Conservation (phyloP, 306 rosid genomes). For the Sechiopsis laciniata region DNA sequence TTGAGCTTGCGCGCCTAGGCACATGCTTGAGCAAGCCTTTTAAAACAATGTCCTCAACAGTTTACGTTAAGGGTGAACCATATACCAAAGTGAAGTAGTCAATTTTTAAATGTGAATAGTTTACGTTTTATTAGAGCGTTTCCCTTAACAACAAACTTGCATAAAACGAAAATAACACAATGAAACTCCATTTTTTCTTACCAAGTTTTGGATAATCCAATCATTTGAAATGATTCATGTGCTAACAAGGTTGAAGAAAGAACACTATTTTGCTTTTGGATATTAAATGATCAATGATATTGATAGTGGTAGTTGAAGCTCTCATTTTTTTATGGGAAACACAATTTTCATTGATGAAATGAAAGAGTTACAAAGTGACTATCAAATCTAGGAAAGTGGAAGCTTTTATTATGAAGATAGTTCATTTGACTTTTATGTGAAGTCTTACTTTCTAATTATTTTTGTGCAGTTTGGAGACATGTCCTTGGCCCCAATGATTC, state of each 20-base stretch:
- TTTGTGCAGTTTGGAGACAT: constrained; percentile 95
- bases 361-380: no score
- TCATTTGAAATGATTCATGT: not conserved
- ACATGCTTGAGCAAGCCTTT: no score
- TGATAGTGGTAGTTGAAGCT: not conserved
- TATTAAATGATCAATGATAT: not conserved
- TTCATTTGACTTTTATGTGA: not conserved
- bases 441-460: constrained; percentile 32
- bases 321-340: not conserved
- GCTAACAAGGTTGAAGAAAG: not conserved
- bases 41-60: no score
- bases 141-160: not conserved
- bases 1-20: no score
- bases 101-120: not conserved
- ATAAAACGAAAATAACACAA: not conserved
- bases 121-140: not conserved
- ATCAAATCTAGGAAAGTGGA: not conserved
- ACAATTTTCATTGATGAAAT: no score
- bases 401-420: not conserved
- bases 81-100: not conserved
- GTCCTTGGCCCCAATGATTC: constrained; percentile 66
- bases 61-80: no score
- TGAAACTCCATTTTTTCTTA: not conserved
- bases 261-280: not conserved
- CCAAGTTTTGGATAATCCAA: not conserved